phyloP scores from a whole-genome alignment of 2,329 filamentous ascomycete species.

The Penicillium hesseltinei region DNA sequence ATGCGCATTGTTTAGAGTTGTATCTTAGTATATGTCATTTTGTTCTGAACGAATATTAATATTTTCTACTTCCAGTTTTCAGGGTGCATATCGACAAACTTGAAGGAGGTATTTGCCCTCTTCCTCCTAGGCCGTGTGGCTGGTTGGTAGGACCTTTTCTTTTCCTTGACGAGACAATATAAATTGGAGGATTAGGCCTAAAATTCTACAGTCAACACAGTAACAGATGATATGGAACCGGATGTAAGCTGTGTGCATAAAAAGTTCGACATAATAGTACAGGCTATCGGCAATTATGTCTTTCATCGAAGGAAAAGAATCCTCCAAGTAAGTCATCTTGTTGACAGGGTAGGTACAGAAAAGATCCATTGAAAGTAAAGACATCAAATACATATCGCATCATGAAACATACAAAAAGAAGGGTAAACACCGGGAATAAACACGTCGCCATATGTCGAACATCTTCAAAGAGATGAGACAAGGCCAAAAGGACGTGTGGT shows the following conservation, averaged over 20 bases:
- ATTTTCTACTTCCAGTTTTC: not conserved
- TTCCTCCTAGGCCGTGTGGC: not conserved
- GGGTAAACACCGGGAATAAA: slow-evolving; percentile 10
- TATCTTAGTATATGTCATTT: not conserved
- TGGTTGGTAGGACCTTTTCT: not conserved
- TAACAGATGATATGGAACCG: not conserved
- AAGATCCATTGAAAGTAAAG: slow-evolving; percentile 17
- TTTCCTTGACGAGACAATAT: too few relatives aligned
- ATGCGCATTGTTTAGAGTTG: not conserved
- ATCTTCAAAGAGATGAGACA: slow-evolving; percentile 3
- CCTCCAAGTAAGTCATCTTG: slow-evolving; percentile 5
- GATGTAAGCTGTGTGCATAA: not conserved
- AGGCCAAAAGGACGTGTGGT: slow-evolving; percentile 5
- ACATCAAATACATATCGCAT: slow-evolving; percentile 23
- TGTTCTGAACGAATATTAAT: not conserved
- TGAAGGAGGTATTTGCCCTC: not conserved
- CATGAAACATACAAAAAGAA: slow-evolving; percentile 15
- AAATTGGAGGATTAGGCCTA: too few relatives aligned
- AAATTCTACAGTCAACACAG: not conserved
- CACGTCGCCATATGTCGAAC: slow-evolving; percentile 8
- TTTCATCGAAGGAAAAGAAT: not conserved
- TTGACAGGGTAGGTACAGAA: slow-evolving; percentile 17
- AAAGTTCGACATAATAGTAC: slow-evolving; percentile 8
- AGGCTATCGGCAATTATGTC: slow-evolving; percentile 7
- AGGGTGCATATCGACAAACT: not conserved